phyloP scores from a whole-genome alignment of 2,329 filamentous ascomycete species.

The Ceratocystis albifundus region DNA sequence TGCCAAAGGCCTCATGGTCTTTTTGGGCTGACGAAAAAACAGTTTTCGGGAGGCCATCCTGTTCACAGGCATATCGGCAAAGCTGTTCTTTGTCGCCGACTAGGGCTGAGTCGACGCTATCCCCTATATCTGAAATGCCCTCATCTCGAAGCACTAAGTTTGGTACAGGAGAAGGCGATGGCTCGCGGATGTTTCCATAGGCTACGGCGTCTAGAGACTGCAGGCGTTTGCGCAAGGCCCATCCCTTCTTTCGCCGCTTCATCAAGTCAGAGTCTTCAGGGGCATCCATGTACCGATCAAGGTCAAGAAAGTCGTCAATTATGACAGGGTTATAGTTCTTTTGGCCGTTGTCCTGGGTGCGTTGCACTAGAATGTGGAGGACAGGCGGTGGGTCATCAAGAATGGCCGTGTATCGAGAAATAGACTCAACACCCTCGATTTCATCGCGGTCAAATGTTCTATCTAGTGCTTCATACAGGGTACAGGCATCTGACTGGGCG shows the following conservation, averaged over 20 bases:
- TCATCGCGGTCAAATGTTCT: conserved; percentile 72
- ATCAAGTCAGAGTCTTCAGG: conserved; percentile 49
- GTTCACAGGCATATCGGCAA: conserved; percentile 14
- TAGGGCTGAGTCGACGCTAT: not conserved
- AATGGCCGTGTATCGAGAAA: conserved; percentile 56
- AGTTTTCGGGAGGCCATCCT: conserved; percentile 9
- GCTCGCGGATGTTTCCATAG: conserved; percentile 16
- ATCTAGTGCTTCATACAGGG: conserved; percentile 75
- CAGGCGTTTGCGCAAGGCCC: conserved; percentile 44
- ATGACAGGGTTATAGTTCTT: conserved; percentile 70
- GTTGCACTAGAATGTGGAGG: conserved; percentile 79
- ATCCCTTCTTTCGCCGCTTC: conserved; percentile 54
- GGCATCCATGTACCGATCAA: conserved; percentile 78
- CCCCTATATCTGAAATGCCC: not conserved
- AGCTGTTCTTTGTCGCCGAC: conserved; percentile 3
- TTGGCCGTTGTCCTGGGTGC: conserved; percentile 59
- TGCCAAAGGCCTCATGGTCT: not conserved
- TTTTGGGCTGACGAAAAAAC: conserved; percentile 6
- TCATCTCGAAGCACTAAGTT: not conserved
- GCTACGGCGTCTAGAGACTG: conserved; percentile 5
- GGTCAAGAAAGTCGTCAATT: conserved; percentile 69
- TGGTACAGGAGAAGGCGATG: not conserved
- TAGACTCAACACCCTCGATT: conserved; percentile 51
- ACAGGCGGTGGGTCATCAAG: conserved; percentile 62
- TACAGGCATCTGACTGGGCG: conserved; percentile 39